Percentiles rank a stretch among this genome's conserved stretches.
Conservation (phyloP, 225 moss, liverwort and hornwort species). For the Ulota crispa region DNA sequence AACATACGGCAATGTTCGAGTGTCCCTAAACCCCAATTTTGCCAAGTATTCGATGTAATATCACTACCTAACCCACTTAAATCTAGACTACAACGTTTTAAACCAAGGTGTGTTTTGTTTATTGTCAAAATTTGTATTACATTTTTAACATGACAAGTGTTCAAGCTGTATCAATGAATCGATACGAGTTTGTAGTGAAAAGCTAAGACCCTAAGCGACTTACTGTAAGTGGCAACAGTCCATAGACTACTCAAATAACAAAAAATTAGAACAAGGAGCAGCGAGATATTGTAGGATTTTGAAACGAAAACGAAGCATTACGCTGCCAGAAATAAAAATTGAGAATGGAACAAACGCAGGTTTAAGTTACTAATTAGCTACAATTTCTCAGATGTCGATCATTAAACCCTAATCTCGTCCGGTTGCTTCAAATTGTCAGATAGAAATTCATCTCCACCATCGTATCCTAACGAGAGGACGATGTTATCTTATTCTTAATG, state of each 20-base stretch:
- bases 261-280: not conserved
- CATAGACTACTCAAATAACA: not conserved
- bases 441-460: not conserved
- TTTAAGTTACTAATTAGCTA: not conserved
- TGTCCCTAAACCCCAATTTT: not conserved
- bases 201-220: not conserved
- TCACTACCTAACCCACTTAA: not conserved
- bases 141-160: not conserved
- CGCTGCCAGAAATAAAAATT: not conserved
- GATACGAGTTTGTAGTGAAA: not conserved
- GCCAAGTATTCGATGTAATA: not conserved
- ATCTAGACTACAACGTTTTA: no score
- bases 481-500: not conserved
- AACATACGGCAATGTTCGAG: no score
- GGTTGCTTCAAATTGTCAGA: not conserved
- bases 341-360: not conserved
- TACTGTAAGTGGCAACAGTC: not conserved
- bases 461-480: not conserved
- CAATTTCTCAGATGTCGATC: not conserved
- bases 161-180: not conserved
- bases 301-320: not conserved
- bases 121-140: not conserved
- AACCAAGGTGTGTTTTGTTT: not conserved
- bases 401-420: slow-evolving; percentile 12
- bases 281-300: not conserved